Percentiles rank a stretch among this genome's conserved stretches.
phyloP scores from a whole-genome alignment of 2,329 filamentous ascomycete species.

The Fusarium dimerum region DNA sequence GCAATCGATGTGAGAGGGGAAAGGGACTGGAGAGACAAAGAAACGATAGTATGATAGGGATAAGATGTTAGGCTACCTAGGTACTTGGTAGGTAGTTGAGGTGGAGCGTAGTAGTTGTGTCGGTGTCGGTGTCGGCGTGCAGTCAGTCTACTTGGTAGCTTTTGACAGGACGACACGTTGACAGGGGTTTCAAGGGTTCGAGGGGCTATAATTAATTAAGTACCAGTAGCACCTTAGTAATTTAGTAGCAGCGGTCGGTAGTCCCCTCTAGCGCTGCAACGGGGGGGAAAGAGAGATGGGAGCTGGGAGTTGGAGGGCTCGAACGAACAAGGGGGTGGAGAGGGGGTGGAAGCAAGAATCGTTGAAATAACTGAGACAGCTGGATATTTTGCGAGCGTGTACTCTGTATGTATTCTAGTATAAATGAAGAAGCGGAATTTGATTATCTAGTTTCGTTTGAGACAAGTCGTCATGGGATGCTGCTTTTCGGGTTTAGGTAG shows the following conservation, averaged over 20 bases:
- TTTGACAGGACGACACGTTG: constrained; percentile 25
- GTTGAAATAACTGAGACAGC: too few species aligned
- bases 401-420: too few species aligned
- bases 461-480: too few species aligned
- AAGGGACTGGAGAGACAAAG: constrained; percentile 13
- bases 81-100: constrained; percentile 29
- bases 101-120: constrained; percentile 31
- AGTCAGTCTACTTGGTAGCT: constrained; percentile 22
- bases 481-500: too few species aligned
- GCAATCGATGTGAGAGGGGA: constrained; percentile 6
- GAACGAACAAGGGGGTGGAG: too few species aligned
- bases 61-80: constrained; percentile 29
- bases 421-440: too few species aligned
- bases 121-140: constrained; percentile 21
- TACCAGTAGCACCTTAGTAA: too few species aligned
- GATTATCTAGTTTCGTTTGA: too few species aligned
- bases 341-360: too few species aligned
- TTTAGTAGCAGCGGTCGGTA: not conserved
- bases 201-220: constrained; percentile 18
- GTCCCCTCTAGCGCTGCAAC: not conserved
- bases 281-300: not conserved
- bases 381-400: too few species aligned
- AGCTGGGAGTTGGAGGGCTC: too few species aligned
- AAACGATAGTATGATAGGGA: constrained; percentile 16
- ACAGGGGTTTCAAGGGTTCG: constrained; percentile 22